A percentile compares a stretch with the other conserved stretches of the same genome.
Evolutionary conservation across 2,329 filamentous ascomycete species (phyloP).

Genomic region (Cladosporium halotolerans): DNA sequence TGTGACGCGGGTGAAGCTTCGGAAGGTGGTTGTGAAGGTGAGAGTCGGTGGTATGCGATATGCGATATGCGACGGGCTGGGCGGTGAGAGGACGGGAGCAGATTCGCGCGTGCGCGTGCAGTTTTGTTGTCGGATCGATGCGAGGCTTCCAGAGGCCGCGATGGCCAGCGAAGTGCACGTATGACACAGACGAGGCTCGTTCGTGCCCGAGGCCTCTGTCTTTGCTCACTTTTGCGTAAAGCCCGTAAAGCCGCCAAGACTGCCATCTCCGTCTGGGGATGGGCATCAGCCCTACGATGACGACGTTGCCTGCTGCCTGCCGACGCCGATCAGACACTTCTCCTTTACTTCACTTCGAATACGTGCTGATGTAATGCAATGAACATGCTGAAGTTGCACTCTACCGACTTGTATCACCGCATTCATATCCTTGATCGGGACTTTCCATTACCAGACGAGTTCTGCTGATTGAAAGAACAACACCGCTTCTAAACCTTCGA

Average conservation of each 20-base stretch:
- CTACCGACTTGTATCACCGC: too few relatives aligned
- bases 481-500: too few relatives aligned
- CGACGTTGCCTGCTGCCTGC: too few relatives aligned
- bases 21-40: background rate
- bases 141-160: background rate
- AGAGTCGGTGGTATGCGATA: background rate
- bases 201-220: background rate
- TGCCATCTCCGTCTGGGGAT: background rate
- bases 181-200: background rate
- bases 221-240: background rate
- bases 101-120: background rate
- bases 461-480: too few relatives aligned
- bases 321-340: too few relatives aligned
- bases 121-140: background rate
- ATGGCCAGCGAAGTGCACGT: background rate
- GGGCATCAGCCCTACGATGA: too few relatives aligned
- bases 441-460: too few relatives aligned
- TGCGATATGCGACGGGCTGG: background rate
- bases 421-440: too few relatives aligned
- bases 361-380: too few relatives aligned
- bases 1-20: slow-evolving; percentile 5
- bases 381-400: too few relatives aligned
- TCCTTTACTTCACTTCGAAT: too few relatives aligned
- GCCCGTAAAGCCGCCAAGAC: background rate
- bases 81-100: background rate